A percentile compares a stretch with the other conserved stretches of the same genome.
These are phyloP conservation scores for Penstemon eatonii DNA, from an alignment of 257 asterid species.

Conservation along the genomic window DNA sequence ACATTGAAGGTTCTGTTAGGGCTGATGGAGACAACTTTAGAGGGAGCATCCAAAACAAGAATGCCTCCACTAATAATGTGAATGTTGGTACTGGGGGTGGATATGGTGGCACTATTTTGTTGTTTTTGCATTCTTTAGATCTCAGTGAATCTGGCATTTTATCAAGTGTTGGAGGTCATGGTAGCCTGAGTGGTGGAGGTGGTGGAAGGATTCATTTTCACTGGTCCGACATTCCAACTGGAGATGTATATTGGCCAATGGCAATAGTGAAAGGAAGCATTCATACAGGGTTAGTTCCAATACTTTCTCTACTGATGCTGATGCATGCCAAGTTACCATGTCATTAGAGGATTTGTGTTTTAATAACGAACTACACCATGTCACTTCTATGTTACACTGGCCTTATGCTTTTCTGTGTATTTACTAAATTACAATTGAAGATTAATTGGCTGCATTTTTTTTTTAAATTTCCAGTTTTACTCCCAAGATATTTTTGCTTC, in stretches of 20 bases:
- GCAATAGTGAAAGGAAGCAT: constrained; percentile 86
- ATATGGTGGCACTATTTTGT: constrained; percentile 92
- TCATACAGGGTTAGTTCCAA: constrained; percentile 55
- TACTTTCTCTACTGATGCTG: constrained; percentile 21
- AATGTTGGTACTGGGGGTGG: constrained; percentile 86
- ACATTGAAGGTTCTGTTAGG: constrained; percentile 71
- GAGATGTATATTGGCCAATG: constrained; percentile 88
- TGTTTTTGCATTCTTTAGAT: constrained; percentile 62
- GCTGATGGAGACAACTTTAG: constrained; percentile 74
- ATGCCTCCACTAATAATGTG: constrained; percentile 24
- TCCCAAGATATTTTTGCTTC: too few species aligned
- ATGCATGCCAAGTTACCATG: constrained; percentile 16
- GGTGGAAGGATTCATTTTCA: constrained; percentile 99
- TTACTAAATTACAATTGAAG: not conserved
- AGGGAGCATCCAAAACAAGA: constrained; percentile 37
- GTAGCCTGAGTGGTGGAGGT: constrained; percentile 83
- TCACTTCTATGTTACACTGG: constrained; percentile 20
- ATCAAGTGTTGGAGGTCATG: constrained; percentile 85
- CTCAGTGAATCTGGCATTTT: constrained; percentile 62
- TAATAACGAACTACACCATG: not conserved
- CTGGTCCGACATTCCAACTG: constrained; percentile 91
- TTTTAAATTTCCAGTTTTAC: too few species aligned
- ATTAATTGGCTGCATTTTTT: too few species aligned
- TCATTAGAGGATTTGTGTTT: constrained; percentile 23
- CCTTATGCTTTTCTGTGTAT: constrained; percentile 14